phyloP scores from a whole-genome alignment of 805 yeast genomes.

The Cyberlindnera misumaiensis region DNA sequence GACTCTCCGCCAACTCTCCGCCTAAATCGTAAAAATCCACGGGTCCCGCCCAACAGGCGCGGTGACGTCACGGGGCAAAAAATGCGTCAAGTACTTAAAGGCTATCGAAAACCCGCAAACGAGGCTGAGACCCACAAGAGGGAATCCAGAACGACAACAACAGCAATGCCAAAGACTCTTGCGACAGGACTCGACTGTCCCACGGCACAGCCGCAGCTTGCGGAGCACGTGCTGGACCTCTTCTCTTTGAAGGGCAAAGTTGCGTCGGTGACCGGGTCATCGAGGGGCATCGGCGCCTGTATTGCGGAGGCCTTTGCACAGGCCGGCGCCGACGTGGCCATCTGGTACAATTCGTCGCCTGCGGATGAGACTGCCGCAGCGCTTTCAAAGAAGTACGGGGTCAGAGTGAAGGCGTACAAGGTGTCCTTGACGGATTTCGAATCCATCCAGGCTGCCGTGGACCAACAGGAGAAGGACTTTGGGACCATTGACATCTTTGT shows the following conservation, averaged over 20 bases:
- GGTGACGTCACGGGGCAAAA: too few species aligned
- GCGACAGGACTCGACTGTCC: constrained; percentile 32
- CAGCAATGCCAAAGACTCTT: constrained; percentile 13
- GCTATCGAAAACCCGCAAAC: too few species aligned
- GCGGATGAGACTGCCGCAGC: constrained; percentile 37
- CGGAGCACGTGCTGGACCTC: constrained; percentile 51
- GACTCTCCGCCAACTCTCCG: too few species aligned
- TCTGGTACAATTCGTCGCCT: constrained; percentile 25
- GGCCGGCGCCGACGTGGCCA: constrained; percentile 82
- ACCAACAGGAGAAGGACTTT: constrained; percentile 53
- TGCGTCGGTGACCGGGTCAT: constrained; percentile 79
- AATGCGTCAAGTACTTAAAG: too few species aligned
- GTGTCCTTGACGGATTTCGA: constrained; percentile 27
- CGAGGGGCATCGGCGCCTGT: constrained; percentile 77
- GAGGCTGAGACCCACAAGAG: too few species aligned
- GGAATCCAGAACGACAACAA: too few species aligned
- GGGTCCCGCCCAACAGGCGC: too few species aligned
- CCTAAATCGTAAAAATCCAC: too few species aligned
- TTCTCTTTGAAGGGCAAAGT: constrained; percentile 81
- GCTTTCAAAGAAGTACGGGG: constrained; percentile 55
- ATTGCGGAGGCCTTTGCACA: constrained; percentile 82
- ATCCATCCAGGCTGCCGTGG: constrained; percentile 24
- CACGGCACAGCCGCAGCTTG: constrained; percentile 42
- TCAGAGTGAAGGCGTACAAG: constrained; percentile 53
- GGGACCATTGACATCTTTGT: constrained; percentile 73